A percentile compares a stretch with the other conserved stretches of the same genome.
phyloP scores from a whole-genome alignment of 805 yeast genomes.

The Ogataea methanolica region DNA sequence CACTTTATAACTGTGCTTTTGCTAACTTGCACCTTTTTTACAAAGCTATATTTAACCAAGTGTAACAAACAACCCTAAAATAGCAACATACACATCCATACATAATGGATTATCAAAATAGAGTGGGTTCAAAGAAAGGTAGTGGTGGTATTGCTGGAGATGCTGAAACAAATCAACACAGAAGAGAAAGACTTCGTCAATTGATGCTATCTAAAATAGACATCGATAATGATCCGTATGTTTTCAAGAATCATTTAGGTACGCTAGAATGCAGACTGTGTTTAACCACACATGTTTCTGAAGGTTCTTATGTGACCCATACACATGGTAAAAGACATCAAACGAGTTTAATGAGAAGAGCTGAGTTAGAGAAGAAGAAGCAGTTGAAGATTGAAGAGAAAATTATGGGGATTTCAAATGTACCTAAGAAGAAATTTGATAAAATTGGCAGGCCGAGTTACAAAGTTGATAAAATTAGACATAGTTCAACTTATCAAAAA shows the following conservation, averaged over 20 bases:
- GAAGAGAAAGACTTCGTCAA: constrained; percentile 63
- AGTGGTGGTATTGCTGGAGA: constrained; percentile 83
- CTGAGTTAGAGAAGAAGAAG: constrained; percentile 30
- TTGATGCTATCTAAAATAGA: constrained; percentile 49
- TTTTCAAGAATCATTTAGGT: constrained; percentile 79
- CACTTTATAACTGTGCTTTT: too few species aligned
- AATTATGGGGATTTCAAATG: constrained; percentile 26
- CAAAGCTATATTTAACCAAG: too few species aligned
- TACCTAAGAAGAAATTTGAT: constrained; percentile 43
- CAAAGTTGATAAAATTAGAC: constrained; percentile 63
- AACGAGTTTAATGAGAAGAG: constrained; percentile 61
- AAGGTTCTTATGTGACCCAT: constrained; percentile 79
- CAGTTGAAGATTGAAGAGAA: constrained; percentile 11
- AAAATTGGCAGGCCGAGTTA: constrained; percentile 75
- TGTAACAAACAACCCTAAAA: too few species aligned
- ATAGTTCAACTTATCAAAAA: constrained; percentile 47
- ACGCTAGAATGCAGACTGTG: constrained; percentile 81
- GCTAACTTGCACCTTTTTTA: too few species aligned
- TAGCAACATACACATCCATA: not conserved
- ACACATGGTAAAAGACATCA: constrained; percentile 82
- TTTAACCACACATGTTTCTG: constrained; percentile 74
- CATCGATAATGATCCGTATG: constrained; percentile 72
- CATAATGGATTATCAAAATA: constrained; percentile 78
- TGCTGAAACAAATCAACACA: constrained; percentile 62
- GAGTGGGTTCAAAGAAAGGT: constrained; percentile 90